Conservation (phyloP, 2,329 filamentous ascomycete genomes). For the Claviceps humidiphila region DNA sequence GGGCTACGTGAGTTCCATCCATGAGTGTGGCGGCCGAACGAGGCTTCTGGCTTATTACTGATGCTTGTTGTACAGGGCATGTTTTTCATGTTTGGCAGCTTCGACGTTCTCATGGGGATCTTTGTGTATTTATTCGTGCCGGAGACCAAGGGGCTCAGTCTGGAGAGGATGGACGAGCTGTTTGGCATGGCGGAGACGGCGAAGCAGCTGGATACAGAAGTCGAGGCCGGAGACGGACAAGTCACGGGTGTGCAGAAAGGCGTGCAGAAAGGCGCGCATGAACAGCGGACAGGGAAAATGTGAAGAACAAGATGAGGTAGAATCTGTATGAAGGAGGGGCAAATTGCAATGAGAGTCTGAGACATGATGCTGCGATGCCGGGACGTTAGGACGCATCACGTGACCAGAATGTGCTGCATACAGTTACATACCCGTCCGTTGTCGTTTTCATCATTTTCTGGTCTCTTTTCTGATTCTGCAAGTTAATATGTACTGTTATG, state of each 20-base stretch:
- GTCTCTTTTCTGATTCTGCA: too few species aligned
- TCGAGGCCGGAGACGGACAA: conserved; percentile 13
- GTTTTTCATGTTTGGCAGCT: conserved; percentile 56
- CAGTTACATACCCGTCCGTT: too few species aligned
- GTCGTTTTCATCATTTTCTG: too few species aligned
- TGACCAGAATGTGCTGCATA: too few species aligned
- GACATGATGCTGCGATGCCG: too few species aligned
- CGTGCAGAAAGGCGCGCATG: conserved; percentile 17
- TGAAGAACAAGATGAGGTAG: neutral
- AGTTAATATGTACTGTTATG: too few species aligned
- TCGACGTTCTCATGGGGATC: conserved; percentile 51
- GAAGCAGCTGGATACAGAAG: conserved; percentile 19
- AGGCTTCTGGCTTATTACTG: too few species aligned
- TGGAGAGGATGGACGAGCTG: conserved; percentile 54
- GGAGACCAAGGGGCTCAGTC: conserved; percentile 53
- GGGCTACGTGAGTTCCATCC: conserved; percentile 25
- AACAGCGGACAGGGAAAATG: conserved; percentile 7
- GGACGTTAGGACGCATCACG: too few species aligned
- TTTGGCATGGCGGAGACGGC: conserved; percentile 42
- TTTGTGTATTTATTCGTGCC: conserved; percentile 57
- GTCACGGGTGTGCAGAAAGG: conserved; percentile 16
- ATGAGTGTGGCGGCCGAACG: neutral
- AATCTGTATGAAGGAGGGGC: too few species aligned
- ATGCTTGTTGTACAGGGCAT: conserved; percentile 29
- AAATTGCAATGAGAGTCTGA: too few species aligned